These are phyloP conservation scores for Fusarium sublunatum DNA, from an alignment of 2,329 filamentous ascomycete species.

Conservation along the genomic window DNA sequence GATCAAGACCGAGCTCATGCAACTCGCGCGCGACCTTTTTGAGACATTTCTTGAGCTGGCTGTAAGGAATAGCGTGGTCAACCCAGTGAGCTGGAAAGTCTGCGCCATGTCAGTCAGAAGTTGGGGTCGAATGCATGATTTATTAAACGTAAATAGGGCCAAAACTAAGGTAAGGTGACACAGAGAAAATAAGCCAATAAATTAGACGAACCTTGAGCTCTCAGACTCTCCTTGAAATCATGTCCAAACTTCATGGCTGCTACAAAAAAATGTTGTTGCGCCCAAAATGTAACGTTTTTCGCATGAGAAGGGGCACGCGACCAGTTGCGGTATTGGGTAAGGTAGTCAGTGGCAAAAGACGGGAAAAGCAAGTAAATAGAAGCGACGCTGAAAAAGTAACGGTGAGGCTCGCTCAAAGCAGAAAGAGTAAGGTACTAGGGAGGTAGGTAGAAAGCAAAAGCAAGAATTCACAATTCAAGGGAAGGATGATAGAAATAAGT, in stretches of 20 bases:
- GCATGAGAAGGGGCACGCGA: conserved; percentile 38
- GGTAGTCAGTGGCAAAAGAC: conserved; percentile 23
- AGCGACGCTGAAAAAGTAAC: conserved; percentile 14
- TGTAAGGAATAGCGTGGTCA: conserved; percentile 82
- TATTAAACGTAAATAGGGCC: neutral
- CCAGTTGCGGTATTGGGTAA: conserved; percentile 33
- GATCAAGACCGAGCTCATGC: conserved; percentile 75
- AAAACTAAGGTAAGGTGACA: neutral
- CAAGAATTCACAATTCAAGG: neutral
- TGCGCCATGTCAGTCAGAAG: conserved; percentile 35
- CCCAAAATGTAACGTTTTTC: conserved; percentile 15
- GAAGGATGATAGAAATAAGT: conserved; percentile 14
- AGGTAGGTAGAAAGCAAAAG: too few relatives aligned
- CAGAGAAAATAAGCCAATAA: neutral
- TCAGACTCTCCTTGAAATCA: conserved; percentile 76
- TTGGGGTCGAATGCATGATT: neutral
- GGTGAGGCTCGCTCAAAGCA: neutral
- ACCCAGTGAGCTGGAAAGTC: conserved; percentile 80
- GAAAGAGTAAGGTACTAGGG: neutral
- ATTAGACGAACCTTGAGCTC: conserved; percentile 63
- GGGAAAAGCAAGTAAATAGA: conserved; percentile 7
- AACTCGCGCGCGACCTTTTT: conserved; percentile 82
- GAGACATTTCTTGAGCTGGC: conserved; percentile 88
- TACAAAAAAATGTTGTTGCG: conserved; percentile 19
- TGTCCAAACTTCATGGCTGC: conserved; percentile 85